Evolutionary conservation across 140 eudicot genomes (phyloP).

Genomic region (Ambrosia hybrid): DNA sequence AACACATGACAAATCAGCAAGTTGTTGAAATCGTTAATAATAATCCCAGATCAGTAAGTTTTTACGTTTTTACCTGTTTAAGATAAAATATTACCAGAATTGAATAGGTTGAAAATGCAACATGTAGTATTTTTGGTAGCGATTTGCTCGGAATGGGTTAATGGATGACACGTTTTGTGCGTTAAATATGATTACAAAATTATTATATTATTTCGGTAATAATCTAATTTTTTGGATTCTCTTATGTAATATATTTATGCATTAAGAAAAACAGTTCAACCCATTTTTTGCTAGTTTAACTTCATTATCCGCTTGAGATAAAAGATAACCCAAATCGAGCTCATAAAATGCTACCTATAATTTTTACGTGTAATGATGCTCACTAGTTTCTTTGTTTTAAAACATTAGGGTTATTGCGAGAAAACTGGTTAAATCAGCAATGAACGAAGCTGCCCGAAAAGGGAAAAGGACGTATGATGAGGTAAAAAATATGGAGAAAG

Average conservation of each 20-base stretch:
- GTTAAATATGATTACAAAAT: neutral
- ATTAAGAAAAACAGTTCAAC: neutral
- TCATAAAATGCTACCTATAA: no score
- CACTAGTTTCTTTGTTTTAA: no score
- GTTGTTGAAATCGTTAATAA: constrained; percentile 77
- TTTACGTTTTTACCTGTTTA: neutral
- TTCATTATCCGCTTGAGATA: neutral
- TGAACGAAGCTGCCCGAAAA: constrained; percentile 56
- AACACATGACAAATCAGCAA: constrained; percentile 59
- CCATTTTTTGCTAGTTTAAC: neutral
- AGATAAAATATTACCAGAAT: no score
- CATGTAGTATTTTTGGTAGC: no score
- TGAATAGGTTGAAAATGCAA: no score
- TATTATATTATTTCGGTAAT: no score
- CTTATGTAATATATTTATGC: neutral
- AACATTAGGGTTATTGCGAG: constrained; percentile 65
- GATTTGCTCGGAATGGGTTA: no score
- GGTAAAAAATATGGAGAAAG: constrained; percentile 43
- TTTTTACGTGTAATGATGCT: no score
- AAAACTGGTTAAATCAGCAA: constrained; percentile 51
- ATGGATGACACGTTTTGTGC: no score
- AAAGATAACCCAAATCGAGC: neutral
- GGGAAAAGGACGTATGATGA: constrained; percentile 43
- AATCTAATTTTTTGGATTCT: neutral
- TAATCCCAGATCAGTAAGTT: constrained; percentile 57